phyloP scores from a whole-genome alignment of 202 grass and related monocot species.

The Cymbopogon flexuosus region DNA sequence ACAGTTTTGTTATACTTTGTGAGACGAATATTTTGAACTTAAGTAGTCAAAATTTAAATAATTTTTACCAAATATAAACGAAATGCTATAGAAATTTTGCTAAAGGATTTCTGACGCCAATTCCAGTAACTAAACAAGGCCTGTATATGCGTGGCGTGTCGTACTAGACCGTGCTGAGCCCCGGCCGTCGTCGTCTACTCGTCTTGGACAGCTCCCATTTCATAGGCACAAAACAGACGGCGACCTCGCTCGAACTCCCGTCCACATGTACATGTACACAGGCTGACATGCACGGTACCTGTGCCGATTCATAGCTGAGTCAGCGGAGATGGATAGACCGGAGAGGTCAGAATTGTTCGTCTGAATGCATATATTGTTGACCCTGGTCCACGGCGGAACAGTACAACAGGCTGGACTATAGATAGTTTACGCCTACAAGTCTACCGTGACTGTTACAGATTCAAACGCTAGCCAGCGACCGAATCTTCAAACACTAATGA shows the following conservation, averaged over 20 bases:
- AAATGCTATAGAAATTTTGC: too few relatives aligned
- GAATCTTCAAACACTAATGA: neutral
- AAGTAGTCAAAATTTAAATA: too few relatives aligned
- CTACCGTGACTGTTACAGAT: neutral
- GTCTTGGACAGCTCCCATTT: neutral
- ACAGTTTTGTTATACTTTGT: too few relatives aligned
- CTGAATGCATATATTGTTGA: neutral
- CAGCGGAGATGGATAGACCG: neutral
- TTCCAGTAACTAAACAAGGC: too few relatives aligned
- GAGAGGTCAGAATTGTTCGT: neutral
- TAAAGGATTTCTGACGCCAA: too few relatives aligned
- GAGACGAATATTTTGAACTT: too few relatives aligned
- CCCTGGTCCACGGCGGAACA: neutral
- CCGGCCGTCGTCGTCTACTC: neutral
- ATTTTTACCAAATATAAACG: too few relatives aligned
- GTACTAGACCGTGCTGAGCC: neutral
- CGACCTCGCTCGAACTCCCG: neutral
- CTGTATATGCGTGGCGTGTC: neutral
- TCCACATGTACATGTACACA: neutral
- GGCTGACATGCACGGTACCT: neutral
- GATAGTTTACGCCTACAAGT: neutral
- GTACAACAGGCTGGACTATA: neutral
- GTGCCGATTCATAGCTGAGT: neutral
- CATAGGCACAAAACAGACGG: neutral
- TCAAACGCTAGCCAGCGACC: neutral